Conservation (phyloP, 2,329 filamentous ascomycete species). For the Sordariomycetes sp. region DNA sequence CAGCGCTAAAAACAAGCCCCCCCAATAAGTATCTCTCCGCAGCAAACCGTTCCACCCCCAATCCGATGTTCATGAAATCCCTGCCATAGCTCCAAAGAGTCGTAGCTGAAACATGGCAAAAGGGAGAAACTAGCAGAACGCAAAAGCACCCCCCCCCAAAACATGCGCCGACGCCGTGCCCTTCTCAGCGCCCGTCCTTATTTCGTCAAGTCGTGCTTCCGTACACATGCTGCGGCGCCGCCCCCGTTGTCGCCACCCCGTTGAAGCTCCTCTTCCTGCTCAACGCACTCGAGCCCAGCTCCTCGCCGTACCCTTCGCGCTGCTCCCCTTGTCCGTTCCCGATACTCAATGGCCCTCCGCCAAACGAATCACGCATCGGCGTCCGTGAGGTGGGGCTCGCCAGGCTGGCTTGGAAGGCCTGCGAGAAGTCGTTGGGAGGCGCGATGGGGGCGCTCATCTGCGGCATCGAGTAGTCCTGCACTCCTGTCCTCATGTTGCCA, state of each 20-base stretch:
- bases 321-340: slow-evolving; percentile 9
- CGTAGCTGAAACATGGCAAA: too few species aligned
- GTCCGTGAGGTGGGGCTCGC: slow-evolving; percentile 24
- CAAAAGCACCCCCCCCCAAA: background rate
- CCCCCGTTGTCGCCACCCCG: slow-evolving; percentile 7
- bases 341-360: slow-evolving; percentile 18
- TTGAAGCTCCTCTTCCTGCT: slow-evolving; percentile 26
- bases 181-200: background rate
- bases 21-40: too few species aligned
- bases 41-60: too few species aligned
- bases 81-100: too few species aligned
- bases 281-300: slow-evolving; percentile 13
- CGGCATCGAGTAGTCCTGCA: slow-evolving; percentile 38
- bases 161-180: background rate
- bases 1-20: background rate
- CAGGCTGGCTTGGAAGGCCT: slow-evolving; percentile 33
- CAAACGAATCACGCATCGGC: slow-evolving; percentile 33
- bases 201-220: slow-evolving; percentile 10
- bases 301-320: slow-evolving; percentile 16
- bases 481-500: slow-evolving; percentile 20
- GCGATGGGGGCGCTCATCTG: slow-evolving; percentile 45
- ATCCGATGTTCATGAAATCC: too few species aligned
- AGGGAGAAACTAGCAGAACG: background rate
- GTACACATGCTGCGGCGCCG: slow-evolving; percentile 9
- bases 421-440: slow-evolving; percentile 39